These are phyloP conservation scores for Lepiota subincarnata DNA, from an alignment of 768 basidiomycete genomes.

Conservation along the genomic window DNA sequence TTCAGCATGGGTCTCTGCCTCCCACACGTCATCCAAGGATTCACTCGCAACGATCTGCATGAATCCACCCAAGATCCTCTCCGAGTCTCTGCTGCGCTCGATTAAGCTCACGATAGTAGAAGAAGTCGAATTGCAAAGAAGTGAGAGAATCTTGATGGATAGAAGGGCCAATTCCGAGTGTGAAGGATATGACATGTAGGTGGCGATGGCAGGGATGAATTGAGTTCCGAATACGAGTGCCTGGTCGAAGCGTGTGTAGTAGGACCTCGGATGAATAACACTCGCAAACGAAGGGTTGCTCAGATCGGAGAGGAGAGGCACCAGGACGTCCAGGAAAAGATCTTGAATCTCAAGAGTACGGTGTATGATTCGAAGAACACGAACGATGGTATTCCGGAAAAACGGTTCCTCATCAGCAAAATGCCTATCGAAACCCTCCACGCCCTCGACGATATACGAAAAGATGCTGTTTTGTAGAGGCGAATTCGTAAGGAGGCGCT, in stretches of 20 bases:
- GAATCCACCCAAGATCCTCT: slow-evolving; percentile 82
- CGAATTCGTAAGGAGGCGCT: slow-evolving; percentile 69
- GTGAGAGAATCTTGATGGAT: slow-evolving; percentile 70
- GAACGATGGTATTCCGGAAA: slow-evolving; percentile 72
- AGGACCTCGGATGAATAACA: slow-evolving; percentile 57
- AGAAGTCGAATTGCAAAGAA: slow-evolving; percentile 64
- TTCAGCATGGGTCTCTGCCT: slow-evolving; percentile 56
- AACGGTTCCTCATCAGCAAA: slow-evolving; percentile 65
- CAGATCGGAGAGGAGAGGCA: slow-evolving; percentile 71
- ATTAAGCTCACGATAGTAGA: slow-evolving; percentile 75
- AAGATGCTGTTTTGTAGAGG: slow-evolving; percentile 71
- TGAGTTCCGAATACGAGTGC: slow-evolving; percentile 64
- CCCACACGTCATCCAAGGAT: slow-evolving; percentile 54
- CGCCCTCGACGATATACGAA: slow-evolving; percentile 76
- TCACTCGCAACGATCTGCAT: slow-evolving; percentile 61
- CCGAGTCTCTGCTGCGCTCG: slow-evolving; percentile 76
- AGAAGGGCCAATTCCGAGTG: slow-evolving; percentile 74
- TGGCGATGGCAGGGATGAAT: slow-evolving; percentile 76
- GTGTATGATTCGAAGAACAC: slow-evolving; percentile 76
- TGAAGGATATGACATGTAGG: slow-evolving; percentile 69
- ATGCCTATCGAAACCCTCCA: slow-evolving; percentile 70
- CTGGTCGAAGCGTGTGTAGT: slow-evolving; percentile 72
- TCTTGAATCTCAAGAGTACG: slow-evolving; percentile 84
- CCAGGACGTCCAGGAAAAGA: slow-evolving; percentile 82
- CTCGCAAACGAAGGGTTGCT: slow-evolving; percentile 53